Base-by-base conservation (phyloP, 768 basidiomycete genomes). In the Collybia nuda region DNA sequence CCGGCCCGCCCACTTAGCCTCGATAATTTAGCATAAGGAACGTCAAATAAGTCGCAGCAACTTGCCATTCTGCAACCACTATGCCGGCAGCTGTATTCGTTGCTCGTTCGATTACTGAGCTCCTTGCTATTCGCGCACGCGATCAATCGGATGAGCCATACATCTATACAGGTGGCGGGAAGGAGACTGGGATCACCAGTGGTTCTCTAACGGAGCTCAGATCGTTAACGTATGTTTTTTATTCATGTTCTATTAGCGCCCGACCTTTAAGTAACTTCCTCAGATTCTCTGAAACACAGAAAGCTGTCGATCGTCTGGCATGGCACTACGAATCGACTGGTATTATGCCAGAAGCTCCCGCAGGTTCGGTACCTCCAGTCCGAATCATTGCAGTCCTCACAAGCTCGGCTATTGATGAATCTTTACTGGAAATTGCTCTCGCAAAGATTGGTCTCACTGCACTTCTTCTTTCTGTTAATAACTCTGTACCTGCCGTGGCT, bases 401-500 rank as follows among this genome's bases (percentile, higher is more conserved):
- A 11, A 68, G 67, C 28, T 71, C 72, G 3, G 67, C 72, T 2
- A 64, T 73, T 42, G 72, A 76, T 54, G 69, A 72, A 45, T 62
- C 72, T 2, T 61, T 76, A 3, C 69, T 76, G 17, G 71, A 75
- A 51, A 66, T 74, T 41, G 72, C 74, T 2, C 66, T 76, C 12
- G 64, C 67, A 18, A 75, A 72, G 56, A 59, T 76, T 44, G 73
- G 69, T 19, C 59, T 74, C 11, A 57, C 68, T 7, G 56, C 72
- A 12, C 62, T 76, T 11, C 58, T 76, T 1, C 51, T 76, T 12
- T 74, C 73, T 6, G 67, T 72, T 48, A 78, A 77, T 64, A 79
- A 78, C 60, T 75, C 75, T 0, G 59, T 70, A 0, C 65, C 74
- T 2, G 78, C 77, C 7, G 62, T 78, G 23, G 74, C 73, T 0